Base-by-base conservation (phyloP, 2,329 filamentous ascomycete genomes). In the Colletotrichum destructivum region DNA sequence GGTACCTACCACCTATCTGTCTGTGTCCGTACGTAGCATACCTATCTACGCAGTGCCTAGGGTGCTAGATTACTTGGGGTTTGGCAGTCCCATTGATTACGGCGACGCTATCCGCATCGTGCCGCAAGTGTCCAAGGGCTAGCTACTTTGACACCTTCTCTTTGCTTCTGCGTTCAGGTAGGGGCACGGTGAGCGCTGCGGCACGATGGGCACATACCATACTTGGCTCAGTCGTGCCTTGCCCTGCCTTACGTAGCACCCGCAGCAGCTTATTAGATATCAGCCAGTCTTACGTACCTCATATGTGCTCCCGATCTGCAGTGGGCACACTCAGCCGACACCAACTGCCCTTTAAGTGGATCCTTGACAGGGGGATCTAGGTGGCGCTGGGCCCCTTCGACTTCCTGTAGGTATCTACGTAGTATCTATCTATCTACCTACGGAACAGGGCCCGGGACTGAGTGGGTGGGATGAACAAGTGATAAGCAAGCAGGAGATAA, bases 301-400 rank as follows among this genome's bases (percentile, higher is more conserved):
- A 47, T 55, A 55, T 55, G 49, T 60, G 44, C 18, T 55, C 40
- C 67, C 31, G 68, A 69, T 66, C 66, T 57, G 62, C 62, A 60
- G 67, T 60, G 62, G 46, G 38, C 54, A 40, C 44, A 54, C 35
- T 35, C 66, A 65, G 23, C 67, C 63, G 55, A 67, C 66, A 59
- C 42, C 46, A 71, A 21, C 31, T 57, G 51, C 62, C 62, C 46
- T 68, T 56, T 54, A 40, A 47, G 49, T 62, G 38, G 52, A 9
- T 42, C 16, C 16, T 35, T 26, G 23, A 47, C 66, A 69, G 54
- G 66, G 54, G 64, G 42, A n/a, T 31, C 26, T 47, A 16, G 56
- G 18, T 26, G 31, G 56, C 31, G 54, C 54, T 38, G 51, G 38
- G 21, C 44, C 35, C 35, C 46, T 42, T 52, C 60, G 31, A 62